Base-by-base conservation (phyloP, 2,329 filamentous ascomycete species). In the Fusarium sp. region DNA sequence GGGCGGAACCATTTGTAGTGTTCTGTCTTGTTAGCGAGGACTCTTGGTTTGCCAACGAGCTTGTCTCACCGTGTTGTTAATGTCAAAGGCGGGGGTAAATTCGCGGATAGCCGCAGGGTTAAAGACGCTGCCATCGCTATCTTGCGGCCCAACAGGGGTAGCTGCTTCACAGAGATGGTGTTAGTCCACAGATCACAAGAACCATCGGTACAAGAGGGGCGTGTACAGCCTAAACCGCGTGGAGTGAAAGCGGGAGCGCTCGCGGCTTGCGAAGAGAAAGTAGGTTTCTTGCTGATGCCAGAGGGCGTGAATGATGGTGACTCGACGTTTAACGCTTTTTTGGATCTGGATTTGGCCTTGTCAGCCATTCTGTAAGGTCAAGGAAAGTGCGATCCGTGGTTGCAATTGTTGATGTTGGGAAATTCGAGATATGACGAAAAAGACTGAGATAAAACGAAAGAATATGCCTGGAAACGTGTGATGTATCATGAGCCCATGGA, bases 261-360 rank as follows among this genome's bases (percentile, higher is more conserved):
- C n/a, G 91, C 93, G 52, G 92, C 91, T 77, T 96, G 93, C 2
- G 93, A 92, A 7, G 93, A 95, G 64, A 98, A 93, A 8, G 89
- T 89, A 9, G 89, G 84, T 70, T 90, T 90, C 76, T 92, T 92
- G 24, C 79, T 73, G 39, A 82, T 69, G 56, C 75, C 79, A 12
- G 85, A 80, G 6, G 94, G 94, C 0, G 92, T 97, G 75, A 99
- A 99, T 43, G 94, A 92, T 11, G 95, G 94, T 8, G 95, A 98
- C 72, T 98, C 95, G 72, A 97, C 95, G 76, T 96, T 99, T 67
- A 99, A 83, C 26, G 90, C 83, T 76, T 93, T 95, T 77, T 92
- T 92, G 24, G 80, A 73, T 58, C 81, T 83, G 29, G 31, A 12
- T 12, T 31, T 13, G 11, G 46, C 32, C 7, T 48, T 25, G 60